Conservation (phyloP, 2,329 filamentous ascomycete genomes). For the Proliferodiscus dingleyae region DNA sequence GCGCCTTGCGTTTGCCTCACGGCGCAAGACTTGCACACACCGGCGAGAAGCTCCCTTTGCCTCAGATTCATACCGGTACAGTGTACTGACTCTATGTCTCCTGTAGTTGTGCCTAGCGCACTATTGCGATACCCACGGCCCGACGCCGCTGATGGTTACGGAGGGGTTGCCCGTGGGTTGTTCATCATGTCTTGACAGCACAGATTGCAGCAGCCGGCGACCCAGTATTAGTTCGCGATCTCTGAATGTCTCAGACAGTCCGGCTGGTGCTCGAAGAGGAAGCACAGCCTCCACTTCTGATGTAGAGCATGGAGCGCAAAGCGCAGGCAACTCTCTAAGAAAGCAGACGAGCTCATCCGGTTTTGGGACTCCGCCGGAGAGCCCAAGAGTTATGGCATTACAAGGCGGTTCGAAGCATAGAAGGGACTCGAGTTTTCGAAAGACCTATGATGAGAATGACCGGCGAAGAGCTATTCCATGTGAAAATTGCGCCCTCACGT, state of each 20-base stretch:
- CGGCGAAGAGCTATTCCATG: slow-evolving; percentile 60
- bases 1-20: slow-evolving; percentile 12
- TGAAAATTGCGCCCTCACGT: slow-evolving; percentile 63
- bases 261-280: slow-evolving; percentile 12
- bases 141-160: slow-evolving; percentile 65
- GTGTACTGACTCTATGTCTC: slow-evolving; percentile 16
- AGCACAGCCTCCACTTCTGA: slow-evolving; percentile 15
- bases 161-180: slow-evolving; percentile 60
- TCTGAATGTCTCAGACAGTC: slow-evolving; percentile 19
- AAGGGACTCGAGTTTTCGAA: slow-evolving; percentile 55
- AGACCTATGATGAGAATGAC: slow-evolving; percentile 62
- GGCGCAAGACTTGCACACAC: slow-evolving; percentile 10
- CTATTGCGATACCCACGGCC: slow-evolving; percentile 66
- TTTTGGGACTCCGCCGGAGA: slow-evolving; percentile 55
- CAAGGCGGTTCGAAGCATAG: slow-evolving; percentile 33
- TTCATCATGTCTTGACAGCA: slow-evolving; percentile 51
- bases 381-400: slow-evolving; percentile 42
- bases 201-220: slow-evolving; percentile 23
- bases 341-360: slow-evolving; percentile 37
- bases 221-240: slow-evolving; percentile 26
- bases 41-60: slow-evolving; percentile 2
- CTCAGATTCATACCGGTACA: not conserved
- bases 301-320: slow-evolving; percentile 13
- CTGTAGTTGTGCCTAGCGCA: slow-evolving; percentile 62
- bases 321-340: slow-evolving; percentile 12